These are phyloP conservation scores for Malbranchea zuffiana DNA, from an alignment of 2,329 filamentous ascomycete species.

Conservation along the genomic window DNA sequence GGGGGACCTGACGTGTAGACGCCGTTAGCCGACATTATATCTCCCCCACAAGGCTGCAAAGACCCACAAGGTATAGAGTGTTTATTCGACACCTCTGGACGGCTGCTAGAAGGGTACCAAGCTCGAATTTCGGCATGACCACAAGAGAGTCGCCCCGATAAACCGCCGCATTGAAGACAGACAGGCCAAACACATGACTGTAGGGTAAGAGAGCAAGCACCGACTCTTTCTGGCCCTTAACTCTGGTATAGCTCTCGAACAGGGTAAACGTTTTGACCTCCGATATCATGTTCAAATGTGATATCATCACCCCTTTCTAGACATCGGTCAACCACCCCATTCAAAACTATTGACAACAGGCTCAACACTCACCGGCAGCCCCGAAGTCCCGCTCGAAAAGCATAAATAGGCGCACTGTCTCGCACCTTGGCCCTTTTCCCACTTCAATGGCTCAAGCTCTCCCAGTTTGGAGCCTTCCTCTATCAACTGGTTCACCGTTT, in stretches of 20 bases:
- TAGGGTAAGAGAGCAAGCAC: conserved; percentile 56
- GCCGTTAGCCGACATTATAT: conserved; percentile 1
- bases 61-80: conserved; percentile 49
- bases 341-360: not conserved
- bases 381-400: conserved; percentile 63
- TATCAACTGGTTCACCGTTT: conserved; percentile 53
- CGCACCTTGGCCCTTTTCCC: conserved; percentile 53
- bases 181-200: conserved; percentile 64
- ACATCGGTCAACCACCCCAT: not conserved
- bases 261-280: conserved; percentile 52
- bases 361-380: conserved; percentile 47
- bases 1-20: conserved; percentile 38
- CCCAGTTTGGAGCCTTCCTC: conserved; percentile 45
- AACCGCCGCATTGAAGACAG: conserved; percentile 49
- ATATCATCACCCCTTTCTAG: conserved; percentile 68
- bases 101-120: conserved; percentile 46
- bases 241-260: conserved; percentile 37
- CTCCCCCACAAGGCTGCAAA: not conserved
- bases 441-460: conserved; percentile 46
- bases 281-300: conserved; percentile 60
- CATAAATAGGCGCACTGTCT: conserved; percentile 58
- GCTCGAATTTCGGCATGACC: conserved; percentile 61
- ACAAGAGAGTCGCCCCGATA: conserved; percentile 61
- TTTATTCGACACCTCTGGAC: conserved; percentile 56
- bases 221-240: conserved; percentile 39